These are phyloP conservation scores for Vitis hybrid DNA, from an alignment of 177 flowering plant species.

Conservation along the genomic window DNA sequence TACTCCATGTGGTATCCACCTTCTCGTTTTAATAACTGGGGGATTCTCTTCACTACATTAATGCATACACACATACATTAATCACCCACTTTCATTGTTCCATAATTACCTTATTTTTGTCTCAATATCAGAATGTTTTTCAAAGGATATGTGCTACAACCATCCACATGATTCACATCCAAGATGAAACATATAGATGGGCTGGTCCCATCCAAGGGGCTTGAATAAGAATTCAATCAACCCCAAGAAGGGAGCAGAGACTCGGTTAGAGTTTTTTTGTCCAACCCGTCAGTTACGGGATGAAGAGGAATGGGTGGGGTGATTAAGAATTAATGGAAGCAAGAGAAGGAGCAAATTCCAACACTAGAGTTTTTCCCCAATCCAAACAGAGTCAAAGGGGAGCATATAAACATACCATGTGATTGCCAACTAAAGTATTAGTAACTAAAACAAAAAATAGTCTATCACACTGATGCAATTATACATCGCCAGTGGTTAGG, in stretches of 20 bases:
- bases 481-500: conserved; percentile 5
- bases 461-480: conserved; percentile 1
- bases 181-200: not conserved
- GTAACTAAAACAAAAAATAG: not conserved
- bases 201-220: no score
- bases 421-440: conserved; percentile 36
- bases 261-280: no score
- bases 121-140: conserved; percentile 7
- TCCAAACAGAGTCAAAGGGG: conserved; percentile 24
- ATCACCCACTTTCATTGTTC: no score
- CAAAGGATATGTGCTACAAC: conserved; percentile 3
- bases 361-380: conserved; percentile 17
- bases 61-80: no score
- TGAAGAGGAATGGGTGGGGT: no score
- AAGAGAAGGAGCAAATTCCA: conserved; percentile 6
- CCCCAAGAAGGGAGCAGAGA: no score
- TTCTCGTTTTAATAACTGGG: no score
- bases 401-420: conserved; percentile 42
- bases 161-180: not conserved
- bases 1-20: no score
- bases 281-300: no score
- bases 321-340: not conserved
- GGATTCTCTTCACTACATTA: no score
- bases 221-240: no score
- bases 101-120: no score